Percentiles rank a stretch among this genome's conserved stretches.
Evolutionary conservation across 176 grass and related monocot genomes (phyloP).

Genomic region (Triticum turgidum): DNA sequence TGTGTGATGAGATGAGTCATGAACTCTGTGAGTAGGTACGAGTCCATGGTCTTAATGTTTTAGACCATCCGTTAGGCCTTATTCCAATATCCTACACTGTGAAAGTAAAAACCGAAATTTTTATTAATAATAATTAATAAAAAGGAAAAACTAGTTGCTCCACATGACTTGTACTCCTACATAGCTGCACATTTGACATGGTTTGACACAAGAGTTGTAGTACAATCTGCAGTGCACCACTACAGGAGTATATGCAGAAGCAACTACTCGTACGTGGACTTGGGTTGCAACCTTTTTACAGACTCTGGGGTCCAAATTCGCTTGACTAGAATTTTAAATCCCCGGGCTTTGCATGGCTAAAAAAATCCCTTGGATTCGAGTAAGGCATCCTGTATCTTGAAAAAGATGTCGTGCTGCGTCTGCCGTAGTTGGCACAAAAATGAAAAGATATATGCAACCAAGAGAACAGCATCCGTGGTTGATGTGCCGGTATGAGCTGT

Average conservation of each 20-base stretch:
- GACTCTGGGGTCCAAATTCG: too few relatives aligned
- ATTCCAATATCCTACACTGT: slow-evolving; percentile 15
- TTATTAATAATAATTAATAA: too few relatives aligned
- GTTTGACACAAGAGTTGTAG: background rate
- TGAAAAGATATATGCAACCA: background rate
- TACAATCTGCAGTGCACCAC: background rate
- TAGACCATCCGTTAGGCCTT: too few relatives aligned
- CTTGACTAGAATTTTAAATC: too few relatives aligned
- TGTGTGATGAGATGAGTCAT: too few relatives aligned
- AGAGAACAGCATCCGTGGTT: background rate
- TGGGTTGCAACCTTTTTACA: slow-evolving; percentile 7
- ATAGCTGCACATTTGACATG: background rate
- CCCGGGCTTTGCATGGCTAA: too few relatives aligned
- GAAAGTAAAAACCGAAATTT: background rate
- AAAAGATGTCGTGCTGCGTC: background rate
- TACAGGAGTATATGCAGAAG: slow-evolving; percentile 28
- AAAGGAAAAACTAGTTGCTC: background rate
- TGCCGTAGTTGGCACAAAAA: background rate
- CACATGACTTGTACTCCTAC: background rate
- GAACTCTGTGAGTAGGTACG: too few relatives aligned
- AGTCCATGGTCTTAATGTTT: too few relatives aligned
- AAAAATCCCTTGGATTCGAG: too few relatives aligned
- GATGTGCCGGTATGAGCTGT: background rate
- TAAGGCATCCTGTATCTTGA: too few relatives aligned
- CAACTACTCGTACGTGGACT: slow-evolving; percentile 4